Evolutionary conservation across 805 yeast genomes (phyloP), one percentile per base, ranked within the genome.

Genomic region (Wickerhamomyces chambardii): DNA sequence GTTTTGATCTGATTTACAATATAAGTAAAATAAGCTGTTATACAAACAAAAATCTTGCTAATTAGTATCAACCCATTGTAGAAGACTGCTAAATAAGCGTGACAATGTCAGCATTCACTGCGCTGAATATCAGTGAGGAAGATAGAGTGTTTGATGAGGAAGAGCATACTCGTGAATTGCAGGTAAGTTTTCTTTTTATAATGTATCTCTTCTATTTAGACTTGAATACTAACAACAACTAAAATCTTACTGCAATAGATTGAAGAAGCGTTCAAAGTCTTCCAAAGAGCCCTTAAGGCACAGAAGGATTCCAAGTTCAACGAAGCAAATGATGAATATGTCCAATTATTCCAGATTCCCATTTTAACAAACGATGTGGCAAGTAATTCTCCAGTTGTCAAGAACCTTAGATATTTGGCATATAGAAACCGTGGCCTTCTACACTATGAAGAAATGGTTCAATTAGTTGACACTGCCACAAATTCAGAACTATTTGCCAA

Each of bases 111-210:
- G 63, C 78, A 2, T 89, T 90, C 55, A 68, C 78, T 24, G 95
- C 97, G 2, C 66, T 89, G 30, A 90, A 90, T 49, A 59, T 80
- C 31, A 72, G 72, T 29, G 90, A 82, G 37, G 94, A 84, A 50
- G 84, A 82, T 34, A 58, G 71, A 5, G 59, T 58, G 15, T 63
- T 73, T 26, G 90, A 84, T 43, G 82, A 80, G 25, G 95, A 89
- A 43, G 90, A 86, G 43, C 95, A 87, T 49, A 82, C 97, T 1
- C 65, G 95, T 32, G 99, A 92, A 53, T 63, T 90, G 17, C 97
- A 90, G 48, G 73, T 74, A 29, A 11, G 54, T 41, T 8, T 18
- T 15, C 12, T 27, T 17, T 15, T 14, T 12, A 32, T 28, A 52
- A 15, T 6, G 30, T 2, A 35, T 36, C 15, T 15, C 3, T 16